These are phyloP conservation scores for Botrytis hyacinthi DNA, from an alignment of 2,329 filamentous ascomycete species.

Conservation along the genomic window DNA sequence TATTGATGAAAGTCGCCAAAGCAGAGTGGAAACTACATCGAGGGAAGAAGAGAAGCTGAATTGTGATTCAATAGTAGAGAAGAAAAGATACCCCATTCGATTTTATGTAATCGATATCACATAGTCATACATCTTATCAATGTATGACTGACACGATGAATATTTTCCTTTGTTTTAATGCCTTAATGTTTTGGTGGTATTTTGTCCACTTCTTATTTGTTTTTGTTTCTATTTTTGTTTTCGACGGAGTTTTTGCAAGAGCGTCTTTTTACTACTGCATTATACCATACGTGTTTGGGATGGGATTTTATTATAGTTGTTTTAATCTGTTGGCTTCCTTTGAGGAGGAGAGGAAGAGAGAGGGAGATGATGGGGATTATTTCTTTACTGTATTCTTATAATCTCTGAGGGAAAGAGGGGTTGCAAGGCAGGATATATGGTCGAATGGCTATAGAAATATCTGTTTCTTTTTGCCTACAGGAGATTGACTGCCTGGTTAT, in stretches of 20 bases:
- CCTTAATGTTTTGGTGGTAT: conserved; percentile 5
- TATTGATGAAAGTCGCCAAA: conserved; percentile 85
- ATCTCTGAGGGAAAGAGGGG: background rate
- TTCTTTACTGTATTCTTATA: background rate
- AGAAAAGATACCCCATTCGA: background rate
- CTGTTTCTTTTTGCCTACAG: background rate
- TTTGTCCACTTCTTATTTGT: background rate
- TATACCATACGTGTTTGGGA: conserved; percentile 19
- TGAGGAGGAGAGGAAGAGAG: background rate
- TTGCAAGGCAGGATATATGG: background rate
- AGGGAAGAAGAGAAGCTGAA: conserved; percentile 41
- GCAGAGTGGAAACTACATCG: conserved; percentile 76
- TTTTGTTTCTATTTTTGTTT: background rate
- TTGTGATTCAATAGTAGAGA: background rate
- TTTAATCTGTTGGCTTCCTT: conserved; percentile 5
- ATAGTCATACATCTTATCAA: background rate
- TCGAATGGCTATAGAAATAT: background rate
- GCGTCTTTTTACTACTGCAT: conserved; percentile 15
- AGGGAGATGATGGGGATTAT: background rate
- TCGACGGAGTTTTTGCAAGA: background rate
- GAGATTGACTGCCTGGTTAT: background rate
- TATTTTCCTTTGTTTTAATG: conserved; percentile 14
- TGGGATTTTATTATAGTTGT: background rate
- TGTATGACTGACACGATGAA: conserved; percentile 7
- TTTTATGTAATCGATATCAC: background rate